Base-by-base conservation (phyloP, 2,329 filamentous ascomycete species). In the Fusarium succisae region DNA sequence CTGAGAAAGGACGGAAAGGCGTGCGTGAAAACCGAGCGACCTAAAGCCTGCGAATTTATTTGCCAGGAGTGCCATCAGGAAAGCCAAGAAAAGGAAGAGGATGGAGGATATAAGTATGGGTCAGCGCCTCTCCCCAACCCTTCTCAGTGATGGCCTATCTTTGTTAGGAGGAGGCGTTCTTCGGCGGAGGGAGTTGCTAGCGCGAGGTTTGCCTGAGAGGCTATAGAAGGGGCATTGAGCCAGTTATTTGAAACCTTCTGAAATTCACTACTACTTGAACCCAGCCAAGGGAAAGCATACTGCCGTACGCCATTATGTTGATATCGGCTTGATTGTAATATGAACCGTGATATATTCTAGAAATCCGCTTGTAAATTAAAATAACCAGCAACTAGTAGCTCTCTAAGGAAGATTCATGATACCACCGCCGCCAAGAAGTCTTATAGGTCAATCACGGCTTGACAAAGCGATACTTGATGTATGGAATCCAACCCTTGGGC, bases 391-490 rank as follows among this genome's bases (percentile, higher is more conserved):
- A 54, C 24, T 54, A 15, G 18, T 54, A 22, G 32, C 18, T 38
- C n/a, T 54, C 18, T 17, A 26, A 6, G 12, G 14, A 51, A 24
- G 18, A 3, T 24, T 11, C 22, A 35, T 35, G 13, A 28, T 22
- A 12, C 6, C 24, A 15, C 24, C 13, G 6, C 9, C 2, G 26
- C n/a, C 3, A 15, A 38, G 7, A 26, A 26, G 9, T 9, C n/a
- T 45, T 45, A 3, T 13, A 7, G 7, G 47, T 11, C 15, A 30
- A 26, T 53, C 9, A 69, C 12, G 15, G 20, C 50, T 72, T 67
- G 10, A 63, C 67, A 39, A 74, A 69, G 6, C 71, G 60, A 51
- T 74, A 74, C n/a, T 74, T 74, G 5, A 74, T 13, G n/a, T 63
- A 72, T 20, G 72, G 72, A 20, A 74, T 44, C 72, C 72, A 74